Evolutionary conservation across 495 filamentous ascomycete genomes (phyloP).

Genomic region (Aspergillus carlsbadensis): DNA sequence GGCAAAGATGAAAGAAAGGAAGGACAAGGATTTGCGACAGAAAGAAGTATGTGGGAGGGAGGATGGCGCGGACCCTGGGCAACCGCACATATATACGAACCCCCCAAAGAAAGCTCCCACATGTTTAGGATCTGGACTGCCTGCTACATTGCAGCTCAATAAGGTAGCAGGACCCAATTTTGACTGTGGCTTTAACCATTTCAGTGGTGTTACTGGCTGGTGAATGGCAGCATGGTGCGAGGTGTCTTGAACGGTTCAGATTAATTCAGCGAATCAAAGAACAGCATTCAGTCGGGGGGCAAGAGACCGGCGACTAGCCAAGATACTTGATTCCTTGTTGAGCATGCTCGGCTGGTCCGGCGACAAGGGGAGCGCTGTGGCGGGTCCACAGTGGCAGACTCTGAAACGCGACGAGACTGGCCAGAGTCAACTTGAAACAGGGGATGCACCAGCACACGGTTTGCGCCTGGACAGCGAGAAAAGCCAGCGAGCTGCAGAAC

Average conservation of each 20-base stretch:
- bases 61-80: slow-evolving; percentile 6
- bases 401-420: slow-evolving; percentile 19
- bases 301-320: background rate
- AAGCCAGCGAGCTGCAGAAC: background rate
- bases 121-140: slow-evolving; percentile 1
- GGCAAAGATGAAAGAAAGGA: slow-evolving; percentile 8
- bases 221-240: slow-evolving; percentile 3
- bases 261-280: slow-evolving; percentile 9
- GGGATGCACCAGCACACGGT: slow-evolving; percentile 3
- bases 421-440: slow-evolving; percentile 19
- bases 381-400: slow-evolving; percentile 8
- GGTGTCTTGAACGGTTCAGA: background rate
- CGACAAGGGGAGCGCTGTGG: slow-evolving; percentile 9
- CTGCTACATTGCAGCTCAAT: background rate
- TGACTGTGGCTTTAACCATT: slow-evolving; percentile 4
- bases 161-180: background rate
- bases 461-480: background rate
- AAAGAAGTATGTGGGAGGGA: slow-evolving; percentile 15
- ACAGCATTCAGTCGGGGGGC: background rate
- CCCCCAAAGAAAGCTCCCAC: background rate
- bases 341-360: slow-evolving; percentile 14
- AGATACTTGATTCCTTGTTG: slow-evolving; percentile 12
- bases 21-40: slow-evolving; percentile 13
- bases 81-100: slow-evolving; percentile 13
- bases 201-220: background rate